phyloP scores from a whole-genome alignment of 2,329 filamentous ascomycete genomes.

The Pseudogymnoascus sp. region DNA sequence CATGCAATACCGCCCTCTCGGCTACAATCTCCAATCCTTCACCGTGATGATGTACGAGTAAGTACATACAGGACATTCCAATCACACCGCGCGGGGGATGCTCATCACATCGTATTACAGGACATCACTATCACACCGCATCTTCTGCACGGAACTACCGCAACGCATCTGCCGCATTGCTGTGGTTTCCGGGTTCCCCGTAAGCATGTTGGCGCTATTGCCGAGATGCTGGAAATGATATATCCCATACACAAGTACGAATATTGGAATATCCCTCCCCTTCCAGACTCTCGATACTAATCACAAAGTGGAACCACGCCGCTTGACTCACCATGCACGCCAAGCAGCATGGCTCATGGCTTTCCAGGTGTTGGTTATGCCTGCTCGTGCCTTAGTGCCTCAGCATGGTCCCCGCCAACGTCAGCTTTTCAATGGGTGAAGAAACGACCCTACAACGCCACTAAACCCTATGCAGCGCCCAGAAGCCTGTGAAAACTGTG shows the following conservation, averaged over 20 bases:
- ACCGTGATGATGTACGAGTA: neutral
- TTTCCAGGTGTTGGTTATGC: neutral
- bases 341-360: neutral
- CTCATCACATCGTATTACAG: neutral
- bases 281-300: neutral
- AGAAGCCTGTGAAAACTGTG: neutral
- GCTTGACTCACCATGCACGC: constrained; percentile 3
- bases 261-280: neutral
- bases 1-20: neutral
- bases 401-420: neutral
- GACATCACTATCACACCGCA: neutral
- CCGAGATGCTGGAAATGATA: neutral
- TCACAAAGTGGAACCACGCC: neutral
- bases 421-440: neutral
- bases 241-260: constrained; percentile 1
- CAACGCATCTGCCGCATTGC: neutral
- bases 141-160: neutral
- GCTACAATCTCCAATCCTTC: neutral
- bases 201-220: neutral
- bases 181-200: neutral
- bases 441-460: neutral
- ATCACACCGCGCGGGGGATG: neutral
- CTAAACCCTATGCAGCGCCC: neutral
- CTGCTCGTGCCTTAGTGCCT: neutral
- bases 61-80: neutral